These are phyloP conservation scores for Cryptococcus sp. DNA, from an alignment of 1,284 basidiomycete genomes.

Conservation along the genomic window DNA sequence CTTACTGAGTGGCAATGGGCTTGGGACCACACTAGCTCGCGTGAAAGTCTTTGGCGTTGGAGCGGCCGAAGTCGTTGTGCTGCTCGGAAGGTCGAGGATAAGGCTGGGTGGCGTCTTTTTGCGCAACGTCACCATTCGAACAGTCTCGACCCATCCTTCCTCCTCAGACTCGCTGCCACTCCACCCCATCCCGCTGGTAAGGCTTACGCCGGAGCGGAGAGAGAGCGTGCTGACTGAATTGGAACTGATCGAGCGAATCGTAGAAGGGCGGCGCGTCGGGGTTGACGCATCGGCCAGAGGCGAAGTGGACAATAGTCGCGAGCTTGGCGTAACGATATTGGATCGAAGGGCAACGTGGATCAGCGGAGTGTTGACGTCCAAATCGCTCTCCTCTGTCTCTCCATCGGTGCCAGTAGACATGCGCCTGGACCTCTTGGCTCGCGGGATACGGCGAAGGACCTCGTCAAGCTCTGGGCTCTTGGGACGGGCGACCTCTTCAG, in stretches of 20 bases:
- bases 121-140: slow-evolving; percentile 24
- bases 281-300: not conserved
- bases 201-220: slow-evolving; percentile 16
- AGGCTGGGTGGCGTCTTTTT: slow-evolving; percentile 15
- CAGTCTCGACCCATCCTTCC: slow-evolving; percentile 37
- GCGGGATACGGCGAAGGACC: slow-evolving; percentile 1
- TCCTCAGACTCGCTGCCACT: slow-evolving; percentile 45
- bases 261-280: slow-evolving; percentile 4
- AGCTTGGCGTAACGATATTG: slow-evolving; percentile 34
- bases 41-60: no score
- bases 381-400: slow-evolving; percentile 37
- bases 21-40: no score
- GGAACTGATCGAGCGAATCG: slow-evolving; percentile 6
- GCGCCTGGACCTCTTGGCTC: slow-evolving; percentile 2
- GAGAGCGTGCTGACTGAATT: slow-evolving; percentile 7
- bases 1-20: no score
- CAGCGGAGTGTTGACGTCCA: slow-evolving; percentile 33
- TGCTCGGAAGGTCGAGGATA: no score
- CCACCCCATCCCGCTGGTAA: slow-evolving; percentile 31
- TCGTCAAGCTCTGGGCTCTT: slow-evolving; percentile 17
- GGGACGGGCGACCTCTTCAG: not conserved
- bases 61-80: no score
- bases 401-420: not conserved
- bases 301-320: slow-evolving; percentile 17
- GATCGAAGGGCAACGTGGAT: slow-evolving; percentile 33